These are phyloP conservation scores for Phytophthora pseudosyringae DNA, from an alignment of 352 stramenopile genomes.

Conservation along the genomic window DNA sequence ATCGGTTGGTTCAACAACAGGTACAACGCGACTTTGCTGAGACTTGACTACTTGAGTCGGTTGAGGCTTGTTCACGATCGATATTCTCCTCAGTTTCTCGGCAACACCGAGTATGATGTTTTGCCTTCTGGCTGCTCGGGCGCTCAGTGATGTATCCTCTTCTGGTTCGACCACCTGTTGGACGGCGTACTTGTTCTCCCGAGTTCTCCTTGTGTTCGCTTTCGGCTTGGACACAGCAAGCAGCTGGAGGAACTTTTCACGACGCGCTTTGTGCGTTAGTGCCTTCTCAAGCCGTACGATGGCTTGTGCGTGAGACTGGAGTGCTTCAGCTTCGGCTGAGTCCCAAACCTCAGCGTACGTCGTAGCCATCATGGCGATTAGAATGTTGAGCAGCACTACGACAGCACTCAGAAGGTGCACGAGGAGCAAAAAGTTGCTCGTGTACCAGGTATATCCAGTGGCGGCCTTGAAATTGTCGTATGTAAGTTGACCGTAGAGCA, in stretches of 20 bases:
- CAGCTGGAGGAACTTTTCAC: constrained; percentile 47
- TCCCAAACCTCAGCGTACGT: constrained; percentile 68
- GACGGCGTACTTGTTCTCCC: constrained; percentile 20
- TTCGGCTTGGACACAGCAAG: constrained; percentile 35
- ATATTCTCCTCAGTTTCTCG: constrained; percentile 24
- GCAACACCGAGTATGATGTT: constrained; percentile 30
- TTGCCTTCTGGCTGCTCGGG: constrained; percentile 17
- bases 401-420: constrained; percentile 60
- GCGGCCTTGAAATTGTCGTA: constrained; percentile 49
- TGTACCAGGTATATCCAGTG: constrained; percentile 55
- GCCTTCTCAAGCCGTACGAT: constrained; percentile 67
- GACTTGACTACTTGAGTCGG: neutral
- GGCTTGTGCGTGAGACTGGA: constrained; percentile 58
- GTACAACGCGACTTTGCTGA: constrained; percentile 19
- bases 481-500: constrained; percentile 75
- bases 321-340: constrained; percentile 58
- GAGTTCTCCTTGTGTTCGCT: constrained; percentile 12
- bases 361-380: constrained; percentile 79
- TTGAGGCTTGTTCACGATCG: constrained; percentile 19
- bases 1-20: constrained; percentile 14
- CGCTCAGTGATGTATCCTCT: constrained; percentile 12
- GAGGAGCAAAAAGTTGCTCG: constrained; percentile 59
- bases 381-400: constrained; percentile 73
- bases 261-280: constrained; percentile 39
- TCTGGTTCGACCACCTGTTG: constrained; percentile 3